A percentile compares a stretch with the other conserved stretches of the same genome.
Conservation (phyloP, 306 rosid species). For the Prunus kanzakura region DNA sequence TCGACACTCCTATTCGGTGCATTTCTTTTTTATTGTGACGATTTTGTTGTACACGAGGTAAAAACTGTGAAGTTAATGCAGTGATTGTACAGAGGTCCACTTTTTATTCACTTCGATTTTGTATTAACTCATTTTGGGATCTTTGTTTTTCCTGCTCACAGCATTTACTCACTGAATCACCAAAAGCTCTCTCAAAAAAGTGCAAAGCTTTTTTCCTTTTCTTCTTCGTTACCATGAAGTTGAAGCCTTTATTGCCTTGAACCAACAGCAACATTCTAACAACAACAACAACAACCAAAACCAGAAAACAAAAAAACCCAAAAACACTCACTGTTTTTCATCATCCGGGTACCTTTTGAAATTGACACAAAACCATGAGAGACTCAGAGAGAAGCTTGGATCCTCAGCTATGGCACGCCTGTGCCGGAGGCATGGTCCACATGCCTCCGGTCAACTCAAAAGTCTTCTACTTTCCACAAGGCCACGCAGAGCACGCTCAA, state of each 20-base stretch:
- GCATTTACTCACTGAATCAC: conserved; percentile 25
- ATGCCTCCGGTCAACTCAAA: conserved; percentile 79
- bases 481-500: conserved; percentile 94
- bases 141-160: conserved; percentile 13
- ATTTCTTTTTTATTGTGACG: not conserved
- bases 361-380: conserved; percentile 42
- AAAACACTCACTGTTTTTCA: not conserved
- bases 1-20: too few species aligned
- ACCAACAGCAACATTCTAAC: not conserved
- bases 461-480: conserved; percentile 94
- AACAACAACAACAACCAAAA: not conserved
- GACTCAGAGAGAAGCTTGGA: conserved; percentile 65
- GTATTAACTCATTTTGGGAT: conserved; percentile 15
- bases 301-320: not conserved
- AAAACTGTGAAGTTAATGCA: conserved; percentile 15
- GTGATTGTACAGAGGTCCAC: not conserved
- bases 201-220: not conserved
- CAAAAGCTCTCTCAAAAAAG: not conserved
- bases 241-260: conserved; percentile 7
- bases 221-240: not conserved
- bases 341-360: not conserved
- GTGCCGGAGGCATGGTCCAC: conserved; percentile 97
- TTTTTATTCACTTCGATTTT: not conserved
- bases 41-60: not conserved
- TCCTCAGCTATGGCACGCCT: conserved; percentile 97